Evolutionary conservation across 305 asterid species (phyloP).

Genomic region (Stenogyne calaminthoides): DNA sequence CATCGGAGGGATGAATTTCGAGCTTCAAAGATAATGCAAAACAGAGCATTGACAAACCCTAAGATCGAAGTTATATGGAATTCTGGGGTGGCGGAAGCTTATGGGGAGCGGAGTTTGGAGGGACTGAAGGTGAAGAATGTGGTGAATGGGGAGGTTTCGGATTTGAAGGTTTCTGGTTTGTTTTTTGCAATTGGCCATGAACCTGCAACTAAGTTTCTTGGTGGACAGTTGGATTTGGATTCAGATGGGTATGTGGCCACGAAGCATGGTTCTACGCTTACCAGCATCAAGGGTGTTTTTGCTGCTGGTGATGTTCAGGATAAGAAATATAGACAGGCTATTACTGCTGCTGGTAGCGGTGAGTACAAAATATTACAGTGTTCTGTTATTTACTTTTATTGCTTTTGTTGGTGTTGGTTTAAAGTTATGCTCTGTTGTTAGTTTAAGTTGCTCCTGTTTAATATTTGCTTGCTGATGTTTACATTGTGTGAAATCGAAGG

Average conservation of each 20-base stretch:
- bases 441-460: conserved; percentile 5
- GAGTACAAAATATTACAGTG: conserved; percentile 25
- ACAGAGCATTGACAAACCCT: conserved; percentile 61
- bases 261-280: conserved; percentile 70
- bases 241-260: conserved; percentile 79
- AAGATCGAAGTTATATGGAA: conserved; percentile 82
- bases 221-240: conserved; percentile 81
- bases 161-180: conserved; percentile 70
- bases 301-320: conserved; percentile 99
- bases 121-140: conserved; percentile 81
- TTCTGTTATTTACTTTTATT: background rate
- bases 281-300: conserved; percentile 85
- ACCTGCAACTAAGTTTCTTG: conserved; percentile 90
- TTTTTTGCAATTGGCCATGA: conserved; percentile 94
- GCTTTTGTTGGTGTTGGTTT: background rate
- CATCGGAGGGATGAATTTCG: conserved; percentile 80
- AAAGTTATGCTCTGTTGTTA: conserved; percentile 1
- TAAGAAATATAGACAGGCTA: conserved; percentile 93
- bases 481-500: background rate
- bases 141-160: conserved; percentile 55
- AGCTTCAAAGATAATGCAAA: conserved; percentile 94
- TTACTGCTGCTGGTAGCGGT: conserved; percentile 98
- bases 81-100: conserved; percentile 72
- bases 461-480: background rate
- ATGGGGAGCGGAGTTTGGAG: conserved; percentile 65